Evolutionary conservation across 148 eudicot species (phyloP).

Genomic region (Chenopodium formosanum): DNA sequence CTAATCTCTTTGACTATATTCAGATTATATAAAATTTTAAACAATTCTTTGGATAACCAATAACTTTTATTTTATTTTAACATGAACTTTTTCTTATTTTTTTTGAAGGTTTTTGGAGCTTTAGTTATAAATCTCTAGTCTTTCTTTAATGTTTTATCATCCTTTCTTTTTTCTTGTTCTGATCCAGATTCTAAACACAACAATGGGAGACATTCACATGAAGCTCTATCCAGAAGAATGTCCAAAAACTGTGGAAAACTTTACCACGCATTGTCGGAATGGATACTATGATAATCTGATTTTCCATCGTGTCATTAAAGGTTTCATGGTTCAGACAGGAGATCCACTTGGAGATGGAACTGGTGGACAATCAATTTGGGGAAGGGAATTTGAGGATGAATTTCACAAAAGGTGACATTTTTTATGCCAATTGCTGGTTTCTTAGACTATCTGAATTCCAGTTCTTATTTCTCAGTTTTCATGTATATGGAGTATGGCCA

Average conservation of each 20-base stretch:
- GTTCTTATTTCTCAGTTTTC: not conserved
- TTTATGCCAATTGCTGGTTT: not conserved
- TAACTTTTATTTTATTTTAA: not conserved
- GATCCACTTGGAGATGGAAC: slow-evolving; percentile 99
- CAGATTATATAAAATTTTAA: not conserved
- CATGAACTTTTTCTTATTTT: not conserved
- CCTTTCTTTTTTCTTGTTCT: not conserved
- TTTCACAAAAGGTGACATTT: slow-evolving; percentile 83
- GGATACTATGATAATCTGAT: slow-evolving; percentile 97
- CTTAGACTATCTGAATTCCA: not conserved
- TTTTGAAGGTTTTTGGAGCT: not conserved
- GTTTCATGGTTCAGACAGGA: slow-evolving; percentile 99
- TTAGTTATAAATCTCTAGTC: not conserved
- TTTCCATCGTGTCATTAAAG: slow-evolving; percentile 95
- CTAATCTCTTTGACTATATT: not conserved
- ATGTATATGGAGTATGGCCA: not conserved
- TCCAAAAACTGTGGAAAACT: slow-evolving; percentile 98
- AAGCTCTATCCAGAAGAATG: slow-evolving; percentile 99
- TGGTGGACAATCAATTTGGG: slow-evolving; percentile 99
- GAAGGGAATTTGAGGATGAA: slow-evolving; percentile 97
- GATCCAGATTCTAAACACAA: slow-evolving; percentile 82
- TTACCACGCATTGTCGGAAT: slow-evolving; percentile 94
- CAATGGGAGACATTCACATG: slow-evolving; percentile 94
- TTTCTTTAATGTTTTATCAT: slow-evolving; percentile 3
- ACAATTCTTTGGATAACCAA: no score